Evolutionary conservation across 306 rosid genomes (phyloP), one percentile per base, ranked within the genome.

Genomic region (Dicorynia guianensis): DNA sequence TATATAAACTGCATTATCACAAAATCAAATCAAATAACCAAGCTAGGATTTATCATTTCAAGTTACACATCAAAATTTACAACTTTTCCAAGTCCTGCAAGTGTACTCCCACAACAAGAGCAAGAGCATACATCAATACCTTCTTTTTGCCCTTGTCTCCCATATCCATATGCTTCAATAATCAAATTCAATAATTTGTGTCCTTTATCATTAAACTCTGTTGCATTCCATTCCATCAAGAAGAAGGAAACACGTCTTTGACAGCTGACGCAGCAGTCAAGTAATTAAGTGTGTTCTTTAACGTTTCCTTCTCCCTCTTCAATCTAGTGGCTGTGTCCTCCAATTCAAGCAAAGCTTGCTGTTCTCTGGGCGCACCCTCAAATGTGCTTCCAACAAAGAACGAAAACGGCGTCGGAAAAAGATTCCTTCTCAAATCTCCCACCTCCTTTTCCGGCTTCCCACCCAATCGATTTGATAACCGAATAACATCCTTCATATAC

Each of bases 341-440:
- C 87, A 96, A 76, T 77, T 96, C 99, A 12, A 96, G 96, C 77
- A 96, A 72, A 7, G 99, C 97, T 50, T 96, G 99, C 76, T 96
- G 98, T 85, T 96, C 99, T 69, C 97, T 86, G 0, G 99, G 99
- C 6, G 99, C 99, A 0, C 99, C 99, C 63, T 96, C 99, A 52
- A 96, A 96, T 3, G 99, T 96, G 77, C 97, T 90, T 3, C 99
- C 99, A 5, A 96, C 98, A 46, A 96, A 96, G 82, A 96, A 92
- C 58, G 99, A 96, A 72, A 92, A 96, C 46, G 93, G 96, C 79
- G 99, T 96, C 34, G 99, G 99, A 7, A 96, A 96, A 0, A 92
- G 80, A 75, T 96, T 92, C 87, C 98, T 66, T 46, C 93, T 78
- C 88, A 92, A 87, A 74, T 96, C 98, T 53, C 88, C 93, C n/a